These are phyloP conservation scores for Tremella fuciformis DNA, from an alignment of 768 basidiomycete species.

Conservation along the genomic window DNA sequence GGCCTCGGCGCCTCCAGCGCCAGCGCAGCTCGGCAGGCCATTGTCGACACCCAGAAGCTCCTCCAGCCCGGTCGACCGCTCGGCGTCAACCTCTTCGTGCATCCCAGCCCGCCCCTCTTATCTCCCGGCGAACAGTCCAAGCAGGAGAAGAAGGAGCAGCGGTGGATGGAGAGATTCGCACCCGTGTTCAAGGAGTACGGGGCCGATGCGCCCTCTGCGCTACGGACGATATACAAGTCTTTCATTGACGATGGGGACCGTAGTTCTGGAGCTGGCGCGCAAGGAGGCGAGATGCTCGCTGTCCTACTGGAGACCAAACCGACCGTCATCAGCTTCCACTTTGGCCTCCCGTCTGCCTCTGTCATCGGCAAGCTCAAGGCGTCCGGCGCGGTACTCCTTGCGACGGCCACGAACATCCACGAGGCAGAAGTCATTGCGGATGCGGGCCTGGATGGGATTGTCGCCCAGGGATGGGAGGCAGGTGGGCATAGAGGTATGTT, in stretches of 20 bases:
- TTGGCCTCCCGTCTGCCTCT: slow-evolving; percentile 29
- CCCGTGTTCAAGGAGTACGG: slow-evolving; percentile 22
- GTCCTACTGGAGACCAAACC: slow-evolving; percentile 30
- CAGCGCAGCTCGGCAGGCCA: slow-evolving; percentile 21
- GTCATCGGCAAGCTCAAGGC: slow-evolving; percentile 21
- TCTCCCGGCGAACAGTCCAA: no score
- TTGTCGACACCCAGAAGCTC: slow-evolving; percentile 22
- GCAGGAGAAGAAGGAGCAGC: slow-evolving; percentile 8
- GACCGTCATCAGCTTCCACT: slow-evolving; percentile 41
- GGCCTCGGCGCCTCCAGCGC: slow-evolving; percentile 30
- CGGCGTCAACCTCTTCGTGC: slow-evolving; percentile 44
- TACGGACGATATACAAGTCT: slow-evolving; percentile 31
- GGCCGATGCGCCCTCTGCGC: slow-evolving; percentile 12
- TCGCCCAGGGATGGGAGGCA: slow-evolving; percentile 43
- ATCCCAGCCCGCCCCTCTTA: slow-evolving; percentile 4
- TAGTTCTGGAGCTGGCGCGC: no score
- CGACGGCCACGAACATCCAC: slow-evolving; percentile 29
- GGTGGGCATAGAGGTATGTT: slow-evolving; percentile 43
- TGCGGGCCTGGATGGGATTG: slow-evolving; percentile 31
- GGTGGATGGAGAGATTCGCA: slow-evolving; percentile 29
- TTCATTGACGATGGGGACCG: slow-evolving; percentile 28
- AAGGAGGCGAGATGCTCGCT: slow-evolving; percentile 19
- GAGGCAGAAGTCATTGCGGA: slow-evolving; percentile 27
- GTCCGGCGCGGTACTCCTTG: slow-evolving; percentile 23
- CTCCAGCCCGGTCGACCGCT: slow-evolving; percentile 22